Conservation (phyloP, 805 yeast genomes). For the Starmera caribaea region DNA sequence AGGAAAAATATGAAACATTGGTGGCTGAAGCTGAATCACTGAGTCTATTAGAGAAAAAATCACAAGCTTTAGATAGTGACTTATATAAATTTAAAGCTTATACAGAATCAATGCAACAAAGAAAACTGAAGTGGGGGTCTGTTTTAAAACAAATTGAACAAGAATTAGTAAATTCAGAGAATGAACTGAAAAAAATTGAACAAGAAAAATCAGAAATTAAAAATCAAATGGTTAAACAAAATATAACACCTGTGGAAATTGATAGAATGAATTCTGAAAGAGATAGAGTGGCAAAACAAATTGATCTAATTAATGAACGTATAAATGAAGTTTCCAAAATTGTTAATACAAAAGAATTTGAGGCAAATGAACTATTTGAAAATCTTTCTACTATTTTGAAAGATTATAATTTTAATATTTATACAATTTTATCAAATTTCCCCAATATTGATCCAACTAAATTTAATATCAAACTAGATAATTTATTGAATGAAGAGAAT, state of each 20-base stretch:
- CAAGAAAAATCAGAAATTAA: conserved; percentile 32
- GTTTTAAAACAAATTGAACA: conserved; percentile 45
- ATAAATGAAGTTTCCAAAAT: conserved; percentile 36
- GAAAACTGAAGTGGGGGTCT: conserved; percentile 55
- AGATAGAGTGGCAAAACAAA: conserved; percentile 42
- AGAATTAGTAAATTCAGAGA: conserved; percentile 39
- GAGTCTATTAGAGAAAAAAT: conserved; percentile 43
- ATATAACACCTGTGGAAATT: conserved; percentile 52
- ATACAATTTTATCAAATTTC: conserved; percentile 33
- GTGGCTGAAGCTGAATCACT: conserved; percentile 36
- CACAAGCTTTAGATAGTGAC: conserved; percentile 61
- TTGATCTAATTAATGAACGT: conserved; percentile 36
- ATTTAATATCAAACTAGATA: conserved; percentile 32
- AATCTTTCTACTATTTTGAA: conserved; percentile 41
- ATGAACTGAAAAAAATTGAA: conserved; percentile 31
- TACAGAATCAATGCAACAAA: conserved; percentile 53
- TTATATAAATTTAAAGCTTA: conserved; percentile 62
- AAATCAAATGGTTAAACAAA: conserved; percentile 37
- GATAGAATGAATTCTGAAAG: conserved; percentile 55
- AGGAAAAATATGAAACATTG: conserved; percentile 29
- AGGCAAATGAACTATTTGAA: conserved; percentile 39
- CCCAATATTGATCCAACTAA: conserved; percentile 17
- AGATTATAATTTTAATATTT: conserved; percentile 46
- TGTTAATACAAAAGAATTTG: conserved; percentile 39
- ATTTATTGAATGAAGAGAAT: conserved; percentile 30